Evolutionary conservation across 306 rosid genomes (phyloP).

Genomic region (Trifolium repens): DNA sequence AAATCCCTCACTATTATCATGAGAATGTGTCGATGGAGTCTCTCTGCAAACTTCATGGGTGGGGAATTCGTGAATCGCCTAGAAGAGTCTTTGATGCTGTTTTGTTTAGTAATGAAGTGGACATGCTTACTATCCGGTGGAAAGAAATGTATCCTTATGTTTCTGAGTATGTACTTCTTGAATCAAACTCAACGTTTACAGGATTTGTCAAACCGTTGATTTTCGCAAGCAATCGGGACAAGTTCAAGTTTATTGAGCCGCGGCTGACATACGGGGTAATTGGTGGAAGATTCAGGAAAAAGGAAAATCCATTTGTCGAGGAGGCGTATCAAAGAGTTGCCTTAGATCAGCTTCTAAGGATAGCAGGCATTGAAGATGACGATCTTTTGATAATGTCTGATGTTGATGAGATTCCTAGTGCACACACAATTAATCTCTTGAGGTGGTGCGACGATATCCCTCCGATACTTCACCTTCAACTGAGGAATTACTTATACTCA

Average conservation of each 20-base stretch:
- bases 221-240: constrained; percentile 59
- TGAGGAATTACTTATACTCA: constrained; percentile 82
- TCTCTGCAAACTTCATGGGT: constrained; percentile 90
- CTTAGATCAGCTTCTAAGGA: constrained; percentile 71
- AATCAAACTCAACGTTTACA: constrained; percentile 88
- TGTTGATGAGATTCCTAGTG: constrained; percentile 94
- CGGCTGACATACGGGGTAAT: constrained; percentile 68
- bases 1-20: constrained; percentile 82
- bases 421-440: constrained; percentile 87
- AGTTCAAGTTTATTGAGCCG: constrained; percentile 67
- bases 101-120: constrained; percentile 80
- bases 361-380: constrained; percentile 87
- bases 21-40: constrained; percentile 74
- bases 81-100: constrained; percentile 91
- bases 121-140: constrained; percentile 86
- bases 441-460: constrained; percentile 87
- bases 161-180: constrained; percentile 76
- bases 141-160: constrained; percentile 80
- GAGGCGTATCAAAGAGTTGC: constrained; percentile 92
- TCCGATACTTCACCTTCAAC: constrained; percentile 70
- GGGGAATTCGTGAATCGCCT: constrained; percentile 79
- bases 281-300: constrained; percentile 78
- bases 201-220: constrained; percentile 66
- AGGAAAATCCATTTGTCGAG: constrained; percentile 85
- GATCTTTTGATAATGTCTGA: constrained; percentile 92